Evolutionary conservation across 2,329 filamentous ascomycete species (phyloP).

Genomic region (Tricladium varicosporioides): DNA sequence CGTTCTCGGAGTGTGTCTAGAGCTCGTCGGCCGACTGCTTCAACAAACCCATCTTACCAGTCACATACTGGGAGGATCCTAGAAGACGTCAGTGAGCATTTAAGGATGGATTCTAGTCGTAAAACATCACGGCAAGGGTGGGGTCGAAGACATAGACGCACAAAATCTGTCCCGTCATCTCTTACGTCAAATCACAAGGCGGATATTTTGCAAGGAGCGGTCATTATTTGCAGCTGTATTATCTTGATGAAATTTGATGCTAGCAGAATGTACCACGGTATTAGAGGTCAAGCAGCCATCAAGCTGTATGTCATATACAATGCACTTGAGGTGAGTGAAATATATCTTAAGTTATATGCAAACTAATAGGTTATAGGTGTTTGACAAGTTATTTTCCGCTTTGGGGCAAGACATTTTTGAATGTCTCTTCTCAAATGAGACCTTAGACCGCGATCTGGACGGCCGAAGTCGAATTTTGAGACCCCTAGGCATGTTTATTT

Average conservation of each 20-base stretch:
- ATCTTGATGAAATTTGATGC: conserved; percentile 90
- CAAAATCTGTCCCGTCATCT: conserved; percentile 80
- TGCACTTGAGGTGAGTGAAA: conserved; percentile 68
- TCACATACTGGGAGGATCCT: conserved; percentile 19
- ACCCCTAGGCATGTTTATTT: conserved; percentile 85
- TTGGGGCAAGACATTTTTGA: conserved; percentile 95
- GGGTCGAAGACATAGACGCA: conserved; percentile 60
- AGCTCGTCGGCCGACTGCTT: conserved; percentile 24
- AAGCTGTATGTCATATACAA: conserved; percentile 99
- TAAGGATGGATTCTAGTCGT: conserved; percentile 25
- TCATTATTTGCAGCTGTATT: conserved; percentile 83
- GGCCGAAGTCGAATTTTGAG: conserved; percentile 88
- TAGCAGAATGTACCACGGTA: conserved; percentile 96
- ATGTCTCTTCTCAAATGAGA: conserved; percentile 91
- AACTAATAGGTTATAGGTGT: conserved; percentile 91
- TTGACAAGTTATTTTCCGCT: conserved; percentile 84
- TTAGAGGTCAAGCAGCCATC: conserved; percentile 92
- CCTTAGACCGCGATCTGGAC: conserved; percentile 79
- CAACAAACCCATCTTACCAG: conserved; percentile 27
- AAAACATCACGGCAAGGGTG: conserved; percentile 28
- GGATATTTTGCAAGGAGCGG: conserved; percentile 83
- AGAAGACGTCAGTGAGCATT: conserved; percentile 20
- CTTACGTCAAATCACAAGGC: conserved; percentile 90
- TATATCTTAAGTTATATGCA: background rate
- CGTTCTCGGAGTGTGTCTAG: conserved; percentile 31